phyloP scores from a whole-genome alignment of 805 yeast species.

The Pichia thaimueangensis region DNA sequence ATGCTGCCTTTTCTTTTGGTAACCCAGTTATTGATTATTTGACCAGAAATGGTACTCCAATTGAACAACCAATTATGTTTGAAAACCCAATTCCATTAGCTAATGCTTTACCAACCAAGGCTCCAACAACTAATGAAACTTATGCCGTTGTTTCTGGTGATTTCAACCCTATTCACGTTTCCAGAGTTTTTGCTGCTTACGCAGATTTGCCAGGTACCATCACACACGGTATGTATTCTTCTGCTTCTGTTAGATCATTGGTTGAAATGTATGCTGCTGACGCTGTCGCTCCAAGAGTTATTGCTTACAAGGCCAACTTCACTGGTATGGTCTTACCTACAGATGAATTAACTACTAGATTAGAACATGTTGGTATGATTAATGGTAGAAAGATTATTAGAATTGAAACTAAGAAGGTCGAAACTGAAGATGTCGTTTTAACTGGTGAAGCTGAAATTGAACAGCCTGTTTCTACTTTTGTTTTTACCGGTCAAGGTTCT shows the following conservation, averaged over 20 bases:
- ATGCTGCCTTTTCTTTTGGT: constrained; percentile 90
- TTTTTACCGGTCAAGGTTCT: constrained; percentile 99
- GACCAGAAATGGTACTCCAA: constrained; percentile 82
- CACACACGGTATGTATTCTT: constrained; percentile 98
- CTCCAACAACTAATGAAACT: constrained; percentile 95
- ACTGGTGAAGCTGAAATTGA: constrained; percentile 98
- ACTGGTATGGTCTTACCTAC: constrained; percentile 98
- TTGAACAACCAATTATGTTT: constrained; percentile 88
- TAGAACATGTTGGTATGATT: constrained; percentile 97
- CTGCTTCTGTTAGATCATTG: constrained; percentile 89
- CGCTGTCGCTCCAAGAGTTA: constrained; percentile 90
- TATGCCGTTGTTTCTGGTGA: constrained; percentile 98
- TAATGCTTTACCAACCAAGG: constrained; percentile 57
- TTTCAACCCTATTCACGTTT: constrained; percentile 96
- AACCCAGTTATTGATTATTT: constrained; percentile 96
- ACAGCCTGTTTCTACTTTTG: constrained; percentile 94
- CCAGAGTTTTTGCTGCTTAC: constrained; percentile 88
- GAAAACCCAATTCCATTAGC: constrained; percentile 87
- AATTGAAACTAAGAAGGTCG: constrained; percentile 81
- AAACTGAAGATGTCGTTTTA: constrained; percentile 71
- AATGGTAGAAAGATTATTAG: constrained; percentile 97
- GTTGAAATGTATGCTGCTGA: constrained; percentile 99
- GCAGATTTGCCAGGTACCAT: constrained; percentile 95
- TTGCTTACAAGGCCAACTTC: constrained; percentile 86
- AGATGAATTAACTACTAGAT: constrained; percentile 75